phyloP scores from a whole-genome alignment of 139 green algal species.

The Chlorella ohadii region DNA sequence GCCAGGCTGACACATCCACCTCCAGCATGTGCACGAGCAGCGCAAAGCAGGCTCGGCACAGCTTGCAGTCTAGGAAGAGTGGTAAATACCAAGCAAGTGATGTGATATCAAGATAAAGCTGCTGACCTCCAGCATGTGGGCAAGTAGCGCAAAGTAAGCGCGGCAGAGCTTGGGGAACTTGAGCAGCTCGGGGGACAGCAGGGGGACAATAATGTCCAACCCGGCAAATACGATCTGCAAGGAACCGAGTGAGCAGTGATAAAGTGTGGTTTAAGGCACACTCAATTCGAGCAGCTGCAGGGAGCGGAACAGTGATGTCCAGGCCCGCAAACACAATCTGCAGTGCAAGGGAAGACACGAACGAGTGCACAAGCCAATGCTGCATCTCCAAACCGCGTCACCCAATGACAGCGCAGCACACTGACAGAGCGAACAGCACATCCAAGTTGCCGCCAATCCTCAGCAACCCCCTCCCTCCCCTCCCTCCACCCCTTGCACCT shows the following conservation, averaged over 20 bases:
- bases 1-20: too few species aligned
- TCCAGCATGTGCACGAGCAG: not conserved
- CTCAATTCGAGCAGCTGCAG: too few species aligned
- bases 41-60: not conserved
- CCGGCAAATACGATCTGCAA: slow-evolving; percentile 75
- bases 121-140: slow-evolving; percentile 80
- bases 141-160: slow-evolving; percentile 82
- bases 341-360: not conserved
- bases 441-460: too few species aligned
- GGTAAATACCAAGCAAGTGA: too few species aligned
- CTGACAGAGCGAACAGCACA: too few species aligned
- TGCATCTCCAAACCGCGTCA: too few species aligned
- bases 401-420: too few species aligned
- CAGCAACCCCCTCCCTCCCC: not conserved
- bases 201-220: slow-evolving; percentile 80
- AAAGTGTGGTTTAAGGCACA: too few species aligned
- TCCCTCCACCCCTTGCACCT: not conserved
- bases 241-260: not conserved
- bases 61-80: too few species aligned
- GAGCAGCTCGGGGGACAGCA: slow-evolving; percentile 81
- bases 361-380: too few species aligned
- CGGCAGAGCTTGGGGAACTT: slow-evolving; percentile 83
- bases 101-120: too few species aligned
- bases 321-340: not conserved
- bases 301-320: not conserved